Base-by-base conservation (phyloP, 2,329 filamentous ascomycete genomes). In the Chalara sp. region DNA sequence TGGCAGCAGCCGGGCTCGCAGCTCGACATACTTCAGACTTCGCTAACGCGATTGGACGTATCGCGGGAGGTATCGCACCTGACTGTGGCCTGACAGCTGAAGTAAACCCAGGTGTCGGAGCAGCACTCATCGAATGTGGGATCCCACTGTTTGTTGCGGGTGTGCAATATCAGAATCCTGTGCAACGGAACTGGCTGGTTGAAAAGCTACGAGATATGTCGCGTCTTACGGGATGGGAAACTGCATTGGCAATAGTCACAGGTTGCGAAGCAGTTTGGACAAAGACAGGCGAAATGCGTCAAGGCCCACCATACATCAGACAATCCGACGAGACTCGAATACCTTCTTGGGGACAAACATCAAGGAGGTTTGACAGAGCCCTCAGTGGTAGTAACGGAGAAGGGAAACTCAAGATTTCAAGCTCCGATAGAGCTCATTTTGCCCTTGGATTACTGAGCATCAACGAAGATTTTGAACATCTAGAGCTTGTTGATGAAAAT, bases 251-350 rank as follows among this genome's bases (percentile, higher is more conserved):
- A 40, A 92, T 96, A 56, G 89, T 89, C 0, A 76, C 80, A 46
- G 90, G 89, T 1, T 95, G 89, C 66, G 91, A 97, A 67, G 84
- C 83, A 3, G 79, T 83, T 0, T 99, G 93, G 93, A 76, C 80
- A 53, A 87, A 84, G 63, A 83, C 86, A 1, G 86, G 81, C 4
- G 78, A 84, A 54, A 73, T 86, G 59, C 87, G 87, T 0, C 78
- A 81, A 44, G 92, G 90, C 0, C 89, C 90, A 4, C 82, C 82
- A 1, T 96, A 95, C 65, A 67, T 71, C 47, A 72, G 78, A 30
- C 73, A 69, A 6, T 63, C 63, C 49, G 70, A 71, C 56, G 65
- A 71, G n/a, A 63, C 43, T 6, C 21, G 35, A 30, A 44, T 65
- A 4, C 58, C 65, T 42, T 67, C 67, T 28, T 71, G 78, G 21